Base-by-base conservation (phyloP, 805 yeast genomes). In the Soucietia sequanensis region DNA sequence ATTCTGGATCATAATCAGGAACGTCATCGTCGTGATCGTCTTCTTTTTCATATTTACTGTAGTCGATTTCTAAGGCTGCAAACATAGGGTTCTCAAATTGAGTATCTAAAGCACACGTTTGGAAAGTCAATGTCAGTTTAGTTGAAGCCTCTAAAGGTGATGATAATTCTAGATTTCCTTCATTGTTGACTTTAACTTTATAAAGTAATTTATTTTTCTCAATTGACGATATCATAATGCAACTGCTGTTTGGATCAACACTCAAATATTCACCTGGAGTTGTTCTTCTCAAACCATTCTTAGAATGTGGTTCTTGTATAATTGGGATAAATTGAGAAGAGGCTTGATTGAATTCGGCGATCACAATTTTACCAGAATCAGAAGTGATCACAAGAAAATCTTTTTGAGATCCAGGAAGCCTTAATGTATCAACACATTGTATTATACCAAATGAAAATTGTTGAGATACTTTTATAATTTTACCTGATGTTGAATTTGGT, bases 21-120 rank as follows among this genome's bases (percentile, higher is more conserved):
- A 29, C 14, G 13, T 30, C 27, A 6, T 12, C n/a, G 11, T 27
- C 37, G 5, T 23, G 16, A 2, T 15, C 30, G 12, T 29, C 20
- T 17, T 51, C 50, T 14, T 47, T 52, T 21, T 62, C 62, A 32
- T 48, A 52, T 1, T 60, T 64, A 5, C 65, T 50, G 38, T 76
- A 71, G 34, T 77, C 82, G 6, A 75, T 60, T 51, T 91, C 98
- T 6, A 93, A 59, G 0, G 90, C 72, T 0, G 88, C 95, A 72
- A 90, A 91, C 7, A 78, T 53, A 0, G 98, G 98, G 50, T 88
- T 89, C 13, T 84, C 93, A 54, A 71, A 82, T 0, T 82, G 85
- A 2, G 81, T 83, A 52, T 89, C 95, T 31, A 91, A 52, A 0
- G 84, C 82, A 12, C 75, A 58, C 2, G 80, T 48, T 11, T 57